Base-by-base conservation (phyloP, 768 basidiomycete species). In the Trametes maxima region DNA sequence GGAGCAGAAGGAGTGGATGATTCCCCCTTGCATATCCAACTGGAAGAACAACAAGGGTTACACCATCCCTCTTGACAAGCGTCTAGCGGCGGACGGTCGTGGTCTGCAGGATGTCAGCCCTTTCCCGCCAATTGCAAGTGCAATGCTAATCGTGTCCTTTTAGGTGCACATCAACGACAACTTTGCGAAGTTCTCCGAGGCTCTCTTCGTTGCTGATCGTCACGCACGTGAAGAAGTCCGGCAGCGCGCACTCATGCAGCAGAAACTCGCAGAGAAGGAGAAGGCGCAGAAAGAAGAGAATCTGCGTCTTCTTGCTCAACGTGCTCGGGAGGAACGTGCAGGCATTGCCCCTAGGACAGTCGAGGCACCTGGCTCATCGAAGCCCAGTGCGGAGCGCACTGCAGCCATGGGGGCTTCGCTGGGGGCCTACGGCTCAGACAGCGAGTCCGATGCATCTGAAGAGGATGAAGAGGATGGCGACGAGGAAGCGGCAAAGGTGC, bases 1-100 rank as follows among this genome's bases (percentile, higher is more conserved):
- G 57, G 97, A 99, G 72, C 96, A 98, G 78, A 99, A 98, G 77
- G 97, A 98, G 70, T 98, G 97, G 97, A 97, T 98, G 95, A 98
- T 99, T 59, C 97, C 97, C 17, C 97, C 97, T 17, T 98, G 96
- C 74, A 98, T 99, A 62, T 96, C 94, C 25, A 99, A 99, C 77
- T 99, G 97, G 97, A 99, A 99, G 80, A 99, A 99, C 80, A 98
- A 98, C 86, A 99, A 98, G 77, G 97, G 97, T 83, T 99, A 95
- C 74, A 98, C 97, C 1, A 98, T 98, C 69, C 96, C 97, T 39
- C 82, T 98, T 36, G 97, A 98, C 73, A 98, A 99, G 78, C 92
- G 96, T 65, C 79, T 99, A 54, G 97, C 97, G 40, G 96, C 97
- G 3, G 97, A 98, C 74, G 96, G 96, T n/a, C 85, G 96, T 67